Conservation (phyloP, 139 green algal genomes). For the Micromonas commoda region DNA sequence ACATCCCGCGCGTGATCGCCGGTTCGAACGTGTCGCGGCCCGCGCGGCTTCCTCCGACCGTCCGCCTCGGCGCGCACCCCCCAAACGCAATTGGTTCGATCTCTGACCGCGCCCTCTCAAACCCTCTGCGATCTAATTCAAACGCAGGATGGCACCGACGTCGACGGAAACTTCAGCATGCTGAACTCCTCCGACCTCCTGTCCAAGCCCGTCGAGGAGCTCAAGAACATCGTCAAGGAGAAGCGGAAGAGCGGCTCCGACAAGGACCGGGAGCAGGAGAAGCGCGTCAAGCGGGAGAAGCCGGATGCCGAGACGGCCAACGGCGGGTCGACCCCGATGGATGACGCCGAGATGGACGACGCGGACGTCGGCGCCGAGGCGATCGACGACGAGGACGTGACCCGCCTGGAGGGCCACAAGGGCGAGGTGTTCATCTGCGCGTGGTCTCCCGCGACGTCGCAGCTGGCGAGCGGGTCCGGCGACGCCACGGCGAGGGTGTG, state of each 20-base stretch:
- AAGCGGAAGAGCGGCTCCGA: constrained; percentile 41
- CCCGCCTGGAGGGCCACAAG: constrained; percentile 63
- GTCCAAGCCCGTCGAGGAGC: constrained; percentile 75
- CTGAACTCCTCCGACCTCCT: constrained; percentile 79
- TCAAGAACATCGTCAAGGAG: constrained; percentile 58
- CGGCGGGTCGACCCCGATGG: background rate
- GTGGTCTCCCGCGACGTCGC: constrained; percentile 65
- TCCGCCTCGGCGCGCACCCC: no score
- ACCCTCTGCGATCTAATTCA: no score
- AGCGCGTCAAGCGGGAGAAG: constrained; percentile 25
- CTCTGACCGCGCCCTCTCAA: no score
- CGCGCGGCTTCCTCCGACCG: no score
- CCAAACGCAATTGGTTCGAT: no score
- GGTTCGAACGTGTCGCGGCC: no score
- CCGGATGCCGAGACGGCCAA: background rate
- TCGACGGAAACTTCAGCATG: constrained; percentile 79
- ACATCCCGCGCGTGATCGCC: no score
- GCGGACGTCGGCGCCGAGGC: constrained; percentile 16
- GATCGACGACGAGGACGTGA: constrained; percentile 35
- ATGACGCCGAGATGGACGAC: constrained; percentile 25
- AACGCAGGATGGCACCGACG: constrained; percentile 41
- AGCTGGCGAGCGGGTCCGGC: constrained; percentile 69
- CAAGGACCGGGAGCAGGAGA: constrained; percentile 38
- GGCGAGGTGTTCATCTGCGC: constrained; percentile 81
- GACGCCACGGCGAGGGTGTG: constrained; percentile 80